Percentiles rank a stretch among this genome's conserved stretches.
phyloP scores from a whole-genome alignment of 1,139 yeast genomes.

The Candida frijolesensis region DNA sequence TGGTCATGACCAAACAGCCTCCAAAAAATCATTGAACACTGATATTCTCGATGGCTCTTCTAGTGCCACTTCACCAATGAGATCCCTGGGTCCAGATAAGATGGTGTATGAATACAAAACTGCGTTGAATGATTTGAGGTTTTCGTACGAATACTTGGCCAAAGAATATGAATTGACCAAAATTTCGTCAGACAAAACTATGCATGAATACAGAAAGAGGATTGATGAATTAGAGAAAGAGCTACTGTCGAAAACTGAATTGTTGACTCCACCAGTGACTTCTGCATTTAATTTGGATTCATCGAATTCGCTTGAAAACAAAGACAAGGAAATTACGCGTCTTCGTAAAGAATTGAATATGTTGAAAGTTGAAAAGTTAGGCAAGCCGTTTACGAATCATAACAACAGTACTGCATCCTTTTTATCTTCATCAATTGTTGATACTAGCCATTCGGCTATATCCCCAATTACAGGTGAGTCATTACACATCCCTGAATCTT shows the following conservation, averaged over 20 bases:
- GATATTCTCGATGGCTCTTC: background rate
- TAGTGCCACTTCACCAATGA: background rate
- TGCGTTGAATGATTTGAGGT: slow-evolving; percentile 61
- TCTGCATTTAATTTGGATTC: background rate
- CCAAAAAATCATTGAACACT: background rate
- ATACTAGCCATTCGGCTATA: slow-evolving; percentile 10
- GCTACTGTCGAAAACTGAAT: background rate
- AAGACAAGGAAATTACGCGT: slow-evolving; percentile 47
- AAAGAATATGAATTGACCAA: slow-evolving; percentile 63
- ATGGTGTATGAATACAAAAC: slow-evolving; percentile 49
- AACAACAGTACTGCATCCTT: slow-evolving; percentile 8
- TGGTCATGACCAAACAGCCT: background rate
- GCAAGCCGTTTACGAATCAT: slow-evolving; percentile 18
- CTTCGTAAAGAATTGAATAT: slow-evolving; percentile 50
- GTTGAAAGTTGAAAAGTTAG: slow-evolving; percentile 53
- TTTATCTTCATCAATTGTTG: slow-evolving; percentile 10
- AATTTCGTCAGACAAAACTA: slow-evolving; percentile 47
- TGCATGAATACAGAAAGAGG: slow-evolving; percentile 52
- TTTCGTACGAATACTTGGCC: slow-evolving; percentile 62
- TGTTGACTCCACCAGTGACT: slow-evolving; percentile 8
- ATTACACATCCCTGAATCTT: slow-evolving; percentile 4
- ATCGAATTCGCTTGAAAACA: slow-evolving; percentile 28
- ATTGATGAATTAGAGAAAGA: slow-evolving; percentile 49
- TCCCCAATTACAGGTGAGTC: slow-evolving; percentile 32
- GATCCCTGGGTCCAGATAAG: slow-evolving; percentile 17